Base-by-base conservation (phyloP, 306 rosid species). In the Hippophae gyantsensis region DNA sequence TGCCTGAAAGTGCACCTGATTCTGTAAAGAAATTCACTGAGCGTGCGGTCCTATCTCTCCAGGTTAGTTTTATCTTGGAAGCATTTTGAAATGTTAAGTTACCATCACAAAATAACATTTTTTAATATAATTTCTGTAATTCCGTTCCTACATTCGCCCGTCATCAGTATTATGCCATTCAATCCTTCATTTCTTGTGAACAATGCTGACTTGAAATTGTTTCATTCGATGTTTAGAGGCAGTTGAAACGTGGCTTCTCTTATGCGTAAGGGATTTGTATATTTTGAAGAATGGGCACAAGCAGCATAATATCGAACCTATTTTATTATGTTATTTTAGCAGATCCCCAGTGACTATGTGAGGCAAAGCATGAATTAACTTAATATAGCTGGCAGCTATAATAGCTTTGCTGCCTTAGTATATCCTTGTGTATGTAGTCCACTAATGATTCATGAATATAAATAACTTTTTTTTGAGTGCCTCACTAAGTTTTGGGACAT, bases 1-100 rank as follows among this genome's bases (percentile, higher is more conserved):
- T 87, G 58, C 93, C 98, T 8, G 57, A 46, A 75, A 85, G 72
- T 50, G 81, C 82, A 8, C 87, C 96, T 52, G 72, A 81, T 76
- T 87, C 98, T 42, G 78, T 92, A 58, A 85, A 81, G 77, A 76
- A 50, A 61, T 92, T 92, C 69, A 66, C 98, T 56, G 73, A 92
- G 61, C 95, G 83, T 14, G 85, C 87, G 5, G 83, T 92, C 63
- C 77, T 81, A 58, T 92, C 98, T 72, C 86, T 87, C 62, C 95
- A 92, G 96, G 98, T 92, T 73, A 54, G 84, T 60, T 68, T 52
- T 9, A 56, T 32, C 47, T 6, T 52, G 58, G 27, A 44, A 32
- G 38, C 52, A 66, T 72, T 44, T 59, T 45, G 52, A 57, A 63
- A 60, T 59, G 7, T 72, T 27, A 18, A 48, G 13, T 57, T 60